Percentiles rank a stretch among this genome's conserved stretches.
phyloP scores from a whole-genome alignment of 2,329 filamentous ascomycete species.

The Paramyrothecium sp. region DNA sequence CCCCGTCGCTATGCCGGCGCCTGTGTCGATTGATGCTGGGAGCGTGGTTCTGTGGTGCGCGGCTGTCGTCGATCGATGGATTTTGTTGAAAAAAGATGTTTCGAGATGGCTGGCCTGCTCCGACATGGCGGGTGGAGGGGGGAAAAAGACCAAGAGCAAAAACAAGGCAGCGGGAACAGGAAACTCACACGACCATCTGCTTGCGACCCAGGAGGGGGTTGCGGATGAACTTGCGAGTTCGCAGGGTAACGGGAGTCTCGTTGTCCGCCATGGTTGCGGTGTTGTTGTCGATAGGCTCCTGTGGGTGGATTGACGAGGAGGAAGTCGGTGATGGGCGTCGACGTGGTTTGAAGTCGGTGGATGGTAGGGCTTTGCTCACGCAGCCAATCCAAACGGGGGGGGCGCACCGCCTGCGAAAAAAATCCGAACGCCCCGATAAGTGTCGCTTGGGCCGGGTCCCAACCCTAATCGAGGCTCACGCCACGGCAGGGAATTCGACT shows the following conservation, averaged over 20 bases:
- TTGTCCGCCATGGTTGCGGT: slow-evolving; percentile 83
- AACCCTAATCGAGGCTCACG: slow-evolving; percentile 46
- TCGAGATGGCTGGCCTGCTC: slow-evolving; percentile 9
- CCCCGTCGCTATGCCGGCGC: no score
- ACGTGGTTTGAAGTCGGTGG: slow-evolving; percentile 25
- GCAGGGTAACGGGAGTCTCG: slow-evolving; percentile 75
- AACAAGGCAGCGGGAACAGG: no score
- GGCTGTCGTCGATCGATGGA: slow-evolving; percentile 1
- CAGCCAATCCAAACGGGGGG: slow-evolving; percentile 23
- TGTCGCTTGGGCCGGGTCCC: slow-evolving; percentile 45
- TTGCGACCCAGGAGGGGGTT: slow-evolving; percentile 98
- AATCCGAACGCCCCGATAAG: no score
- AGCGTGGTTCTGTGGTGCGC: no score
- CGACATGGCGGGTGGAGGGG: not conserved
- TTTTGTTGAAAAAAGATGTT: slow-evolving; percentile 4
- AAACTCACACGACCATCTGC: slow-evolving; percentile 98
- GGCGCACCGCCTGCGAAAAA: no score
- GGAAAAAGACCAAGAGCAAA: slow-evolving; percentile 17
- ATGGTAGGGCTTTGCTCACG: slow-evolving; percentile 28
- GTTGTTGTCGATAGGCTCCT: slow-evolving; percentile 28
- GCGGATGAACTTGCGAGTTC: slow-evolving; percentile 99
- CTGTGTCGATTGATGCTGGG: no score
- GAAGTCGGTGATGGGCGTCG: not conserved
- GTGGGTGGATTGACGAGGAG: slow-evolving; percentile 27
- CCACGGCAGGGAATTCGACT: no score